Base-by-base conservation (phyloP, 164 flowering plant genomes). In the Kingdonia uniflora region DNA sequence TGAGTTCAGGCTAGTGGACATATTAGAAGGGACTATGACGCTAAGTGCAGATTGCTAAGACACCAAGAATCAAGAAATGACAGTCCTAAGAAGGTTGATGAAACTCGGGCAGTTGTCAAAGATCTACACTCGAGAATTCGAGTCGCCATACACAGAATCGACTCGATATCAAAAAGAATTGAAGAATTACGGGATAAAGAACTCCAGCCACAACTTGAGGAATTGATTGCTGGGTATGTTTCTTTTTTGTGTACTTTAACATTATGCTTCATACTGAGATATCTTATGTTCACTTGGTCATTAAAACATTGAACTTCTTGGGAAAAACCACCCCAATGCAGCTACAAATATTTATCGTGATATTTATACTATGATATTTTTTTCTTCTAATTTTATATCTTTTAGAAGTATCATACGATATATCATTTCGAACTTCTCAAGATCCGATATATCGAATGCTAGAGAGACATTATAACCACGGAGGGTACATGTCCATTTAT, bases 201-300 rank as follows among this genome's bases (percentile, higher is more conserved):
- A 78, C 92, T 91, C 52, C 95, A 87, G 73, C 96, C 96, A 22
- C 98, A 91, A 62, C 92, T 91, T 22, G 96, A 87, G 69, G 98
- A 91, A 62, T 66, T 91, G 58, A 85, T 91, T 64, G 77, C 75
- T 65, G 95, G 96, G 98, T 91, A 80, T 43, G 82, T 51, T 25
- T 45, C 46, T 14, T 26, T 33, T 13, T 5, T 29, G n/a, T n/a
- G n/a, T 41, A 44, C 19, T 15, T 48, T 65, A 11, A 22, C 14
- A 20, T 57, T 22, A 40, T 46, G 29, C 42, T 46, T 47, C 20
- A 20, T 29, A 11, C 19, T 29, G 8, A 8, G 4, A 29, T 29
- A 3, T 29, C 6, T n/a, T n/a, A n/a, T n/a, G n/a, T n/a, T n/a
- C n/a, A n/a, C n/a, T n/a, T n/a, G n/a, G n/a, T n/a, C n/a, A n/a